Evolutionary conservation across 352 stramenopile species (phyloP), one percentile per base, ranked within the genome.

Genomic region (Pythium sukuiense): DNA sequence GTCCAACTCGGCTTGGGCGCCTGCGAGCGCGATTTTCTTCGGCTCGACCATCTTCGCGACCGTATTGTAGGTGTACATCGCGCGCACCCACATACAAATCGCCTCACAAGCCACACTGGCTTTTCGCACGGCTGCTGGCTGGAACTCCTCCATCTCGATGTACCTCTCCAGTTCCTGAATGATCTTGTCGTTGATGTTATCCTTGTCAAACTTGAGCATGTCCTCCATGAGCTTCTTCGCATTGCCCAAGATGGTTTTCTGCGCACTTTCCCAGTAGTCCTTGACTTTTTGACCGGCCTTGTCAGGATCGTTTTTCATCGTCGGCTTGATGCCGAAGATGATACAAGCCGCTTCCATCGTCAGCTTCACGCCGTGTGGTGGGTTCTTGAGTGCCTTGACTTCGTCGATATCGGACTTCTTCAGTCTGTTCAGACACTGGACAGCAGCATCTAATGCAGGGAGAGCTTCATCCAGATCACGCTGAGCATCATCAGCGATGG

Each of bases 371-470:
- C 84, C 85, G 29, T 94, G 81, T 1, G 87, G 89, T 3, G 88
- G 88, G 50, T 97, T 97, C 70, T 94, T 95, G 8, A 96, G 75
- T 0, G 87, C 84, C 37, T 97, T 96, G 0, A 97, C 87, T 72
- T 98, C 94, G 61, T 97, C 92, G 59, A 98, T 98, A 79, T 97
- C 92, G 8, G 85, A 88, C 60, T 98, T 98, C 58, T 98, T 98
- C 6, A 98, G 71, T 16, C 71, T 72, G 46, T 97, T 97, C 7
- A 98, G 72, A 72, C 90, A 98, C 70, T 97, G 88, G 1, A 97
- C 92, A 5, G 94, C 93, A 0, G 90, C 89, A 55, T 97, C 93
- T 1, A 98, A 78, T 1, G 94, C 94, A 0, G 94, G 94, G 7
- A 98, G 70, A 0, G 94, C 93, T 67, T 98, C 91, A 54, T 97